A percentile compares a stretch with the other conserved stretches of the same genome.
phyloP scores from a whole-genome alignment of 129 eudicot species.

The Sambucus nigra region DNA sequence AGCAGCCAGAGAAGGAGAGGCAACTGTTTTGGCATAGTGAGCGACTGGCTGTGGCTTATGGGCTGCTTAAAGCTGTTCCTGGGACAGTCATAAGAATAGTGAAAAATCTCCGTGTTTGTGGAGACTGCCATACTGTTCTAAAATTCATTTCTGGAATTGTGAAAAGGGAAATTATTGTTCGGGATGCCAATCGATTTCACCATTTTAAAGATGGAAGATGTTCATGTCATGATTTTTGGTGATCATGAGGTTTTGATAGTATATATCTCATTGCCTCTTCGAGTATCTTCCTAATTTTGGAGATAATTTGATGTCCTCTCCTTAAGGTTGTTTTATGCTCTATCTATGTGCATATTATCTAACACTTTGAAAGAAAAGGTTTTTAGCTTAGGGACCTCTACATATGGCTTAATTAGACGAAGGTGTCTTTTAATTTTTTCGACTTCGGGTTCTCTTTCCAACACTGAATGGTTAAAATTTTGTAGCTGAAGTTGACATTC shows the following conservation, averaged over 20 bases:
- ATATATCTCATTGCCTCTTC: too few species aligned
- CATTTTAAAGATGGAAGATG: conserved; percentile 79
- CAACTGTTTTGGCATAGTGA: conserved; percentile 94
- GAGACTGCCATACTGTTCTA: conserved; percentile 74
- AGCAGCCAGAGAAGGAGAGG: conserved; percentile 59
- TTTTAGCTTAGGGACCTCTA: too few species aligned
- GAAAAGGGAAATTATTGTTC: conserved; percentile 50
- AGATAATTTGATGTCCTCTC: too few species aligned
- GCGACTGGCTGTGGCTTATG: conserved; percentile 76
- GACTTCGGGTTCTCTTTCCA: too few species aligned
- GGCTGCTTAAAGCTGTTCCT: conserved; percentile 54
- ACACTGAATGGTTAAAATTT: too few species aligned
- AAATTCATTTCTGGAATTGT: conserved; percentile 48
- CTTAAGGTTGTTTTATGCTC: background rate
- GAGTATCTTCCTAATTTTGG: background rate
- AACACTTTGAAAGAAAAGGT: too few species aligned
- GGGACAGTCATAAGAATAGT: conserved; percentile 53
- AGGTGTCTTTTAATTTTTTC: too few species aligned
- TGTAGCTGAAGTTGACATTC: too few species aligned
- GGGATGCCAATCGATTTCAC: conserved; percentile 83
- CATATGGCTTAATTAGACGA: too few species aligned
- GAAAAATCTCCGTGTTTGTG: conserved; percentile 79
- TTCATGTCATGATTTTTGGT: conserved; percentile 85
- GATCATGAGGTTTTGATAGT: too few species aligned
- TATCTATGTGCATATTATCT: background rate